Evolutionary conservation across 2,329 filamentous ascomycete genomes (phyloP).

Genomic region (Ascochyta clinopodiicola): DNA sequence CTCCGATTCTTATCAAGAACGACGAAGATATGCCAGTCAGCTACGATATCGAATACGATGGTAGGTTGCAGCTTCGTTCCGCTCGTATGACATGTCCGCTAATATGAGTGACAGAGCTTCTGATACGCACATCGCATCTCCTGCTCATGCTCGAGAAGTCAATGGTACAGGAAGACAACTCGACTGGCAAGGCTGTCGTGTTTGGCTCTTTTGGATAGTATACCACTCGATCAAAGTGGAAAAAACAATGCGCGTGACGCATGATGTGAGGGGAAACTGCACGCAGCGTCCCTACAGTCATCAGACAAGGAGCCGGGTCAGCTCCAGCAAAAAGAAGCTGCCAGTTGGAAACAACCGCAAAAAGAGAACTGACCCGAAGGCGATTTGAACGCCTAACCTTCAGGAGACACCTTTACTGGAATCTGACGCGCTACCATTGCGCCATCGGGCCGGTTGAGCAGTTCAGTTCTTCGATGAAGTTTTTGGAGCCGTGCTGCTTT

Average conservation of each 20-base stretch:
- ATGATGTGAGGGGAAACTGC: neutral
- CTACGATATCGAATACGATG: slow-evolving; percentile 75
- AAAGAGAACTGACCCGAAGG: slow-evolving; percentile 31
- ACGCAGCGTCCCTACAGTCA: neutral
- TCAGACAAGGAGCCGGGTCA: neutral
- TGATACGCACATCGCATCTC: slow-evolving; percentile 43
- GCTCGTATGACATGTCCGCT: neutral
- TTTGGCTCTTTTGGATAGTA: slow-evolving; percentile 59
- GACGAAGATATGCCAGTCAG: slow-evolving; percentile 72
- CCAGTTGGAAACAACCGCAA: slow-evolving; percentile 5
- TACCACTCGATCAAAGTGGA: slow-evolving; percentile 2
- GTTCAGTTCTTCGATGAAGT: slow-evolving; percentile 19
- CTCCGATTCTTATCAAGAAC: slow-evolving; percentile 62
- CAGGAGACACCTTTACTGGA: slow-evolving; percentile 36
- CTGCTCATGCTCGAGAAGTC: slow-evolving; percentile 67
- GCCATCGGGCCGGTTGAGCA: slow-evolving; percentile 28
- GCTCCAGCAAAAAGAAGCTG: slow-evolving; percentile 8
- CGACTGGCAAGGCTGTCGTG: slow-evolving; percentile 70
- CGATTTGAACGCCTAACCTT: slow-evolving; percentile 40
- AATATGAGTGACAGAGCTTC: slow-evolving; percentile 29
- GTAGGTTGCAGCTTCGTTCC: slow-evolving; percentile 53
- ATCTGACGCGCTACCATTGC: slow-evolving; percentile 43
- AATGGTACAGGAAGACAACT: slow-evolving; percentile 63
- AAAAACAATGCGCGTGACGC: slow-evolving; percentile 1
- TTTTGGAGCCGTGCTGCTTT: neutral